Evolutionary conservation across 352 stramenopile species (phyloP).

Genomic region (Vaucheria bursata): DNA sequence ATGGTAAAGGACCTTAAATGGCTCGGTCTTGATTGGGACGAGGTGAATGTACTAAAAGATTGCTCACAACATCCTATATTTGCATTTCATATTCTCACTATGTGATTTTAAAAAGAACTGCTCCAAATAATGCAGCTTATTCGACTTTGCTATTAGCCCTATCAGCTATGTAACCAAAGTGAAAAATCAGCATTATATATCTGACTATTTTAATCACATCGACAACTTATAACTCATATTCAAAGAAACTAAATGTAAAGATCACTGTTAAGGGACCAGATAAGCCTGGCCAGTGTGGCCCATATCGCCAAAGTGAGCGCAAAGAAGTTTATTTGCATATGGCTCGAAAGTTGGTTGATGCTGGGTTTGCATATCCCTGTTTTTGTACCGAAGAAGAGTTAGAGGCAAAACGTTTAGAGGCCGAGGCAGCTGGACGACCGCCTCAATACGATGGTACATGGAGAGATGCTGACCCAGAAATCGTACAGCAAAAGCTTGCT

Average conservation of each 20-base stretch:
- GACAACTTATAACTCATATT: neutral
- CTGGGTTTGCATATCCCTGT: slow-evolving; percentile 86
- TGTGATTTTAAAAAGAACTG: neutral
- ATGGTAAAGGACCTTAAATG: slow-evolving; percentile 79
- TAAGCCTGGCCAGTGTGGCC: slow-evolving; percentile 64
- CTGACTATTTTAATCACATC: neutral
- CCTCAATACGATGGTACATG: slow-evolving; percentile 94
- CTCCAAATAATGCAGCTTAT: neutral
- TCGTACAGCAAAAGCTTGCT: slow-evolving; percentile 74
- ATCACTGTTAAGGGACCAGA: slow-evolving; percentile 70
- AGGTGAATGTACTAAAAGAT: slow-evolving; percentile 54
- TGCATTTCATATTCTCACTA: neutral
- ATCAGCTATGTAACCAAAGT: neutral
- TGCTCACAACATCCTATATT: neutral
- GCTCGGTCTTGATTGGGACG: slow-evolving; percentile 91
- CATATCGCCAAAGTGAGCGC: slow-evolving; percentile 93
- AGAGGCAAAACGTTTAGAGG: slow-evolving; percentile 76
- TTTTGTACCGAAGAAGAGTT: slow-evolving; percentile 92
- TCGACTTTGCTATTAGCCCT: no score
- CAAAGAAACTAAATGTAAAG: no score
- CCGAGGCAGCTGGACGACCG: slow-evolving; percentile 53
- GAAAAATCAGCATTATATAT: neutral
- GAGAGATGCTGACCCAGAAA: slow-evolving; percentile 73
- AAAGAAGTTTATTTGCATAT: slow-evolving; percentile 81
- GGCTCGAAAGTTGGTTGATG: slow-evolving; percentile 59